These are phyloP conservation scores for Gastrolobium bilobum DNA, from an alignment of 306 rosid genomes.

Conservation along the genomic window DNA sequence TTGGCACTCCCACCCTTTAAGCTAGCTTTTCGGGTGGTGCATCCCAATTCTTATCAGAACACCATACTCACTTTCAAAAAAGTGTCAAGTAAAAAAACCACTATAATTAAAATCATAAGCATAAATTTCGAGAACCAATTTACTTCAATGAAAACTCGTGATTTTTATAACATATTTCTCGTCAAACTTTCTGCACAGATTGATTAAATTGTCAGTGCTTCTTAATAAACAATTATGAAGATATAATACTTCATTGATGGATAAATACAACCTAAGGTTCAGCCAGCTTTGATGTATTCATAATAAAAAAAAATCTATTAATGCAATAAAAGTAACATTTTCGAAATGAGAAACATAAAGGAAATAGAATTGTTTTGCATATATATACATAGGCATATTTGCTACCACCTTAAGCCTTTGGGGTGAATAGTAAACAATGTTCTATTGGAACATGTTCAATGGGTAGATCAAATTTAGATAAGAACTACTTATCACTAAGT, in stretches of 20 bases:
- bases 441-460: neutral
- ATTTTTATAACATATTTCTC: neutral
- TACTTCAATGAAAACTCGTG: constrained; percentile 12
- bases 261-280: constrained; percentile 3
- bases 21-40: too few species aligned
- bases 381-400: constrained; percentile 10
- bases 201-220: neutral
- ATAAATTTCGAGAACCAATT: neutral
- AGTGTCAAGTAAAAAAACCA: neutral
- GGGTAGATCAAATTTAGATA: constrained; percentile 16
- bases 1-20: too few species aligned
- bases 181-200: constrained; percentile 22
- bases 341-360: constrained; percentile 33
- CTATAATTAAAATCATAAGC: neutral
- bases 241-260: neutral
- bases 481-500: constrained; percentile 10
- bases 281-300: constrained; percentile 21
- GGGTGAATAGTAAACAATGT: constrained; percentile 26
- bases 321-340: constrained; percentile 21
- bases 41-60: too few species aligned
- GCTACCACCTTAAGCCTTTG: constrained; percentile 15
- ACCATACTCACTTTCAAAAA: neutral
- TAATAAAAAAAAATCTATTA: neutral
- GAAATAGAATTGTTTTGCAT: constrained; percentile 42
- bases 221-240: constrained; percentile 1